Percentiles rank a stretch among this genome's conserved stretches.
phyloP scores from a whole-genome alignment of 1,284 basidiomycete genomes.

The Inonotus obliquus region DNA sequence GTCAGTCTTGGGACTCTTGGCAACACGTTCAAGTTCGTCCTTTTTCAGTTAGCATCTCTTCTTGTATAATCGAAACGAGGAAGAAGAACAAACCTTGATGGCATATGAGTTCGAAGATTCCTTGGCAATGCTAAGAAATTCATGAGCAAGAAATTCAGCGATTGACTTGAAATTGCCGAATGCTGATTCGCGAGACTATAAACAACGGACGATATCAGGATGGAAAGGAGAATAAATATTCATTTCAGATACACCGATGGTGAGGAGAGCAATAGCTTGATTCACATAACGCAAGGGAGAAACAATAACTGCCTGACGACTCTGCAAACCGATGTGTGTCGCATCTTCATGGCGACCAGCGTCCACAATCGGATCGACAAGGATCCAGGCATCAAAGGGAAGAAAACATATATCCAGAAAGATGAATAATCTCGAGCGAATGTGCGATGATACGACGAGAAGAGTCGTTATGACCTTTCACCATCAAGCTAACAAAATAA shows the following conservation, averaged over 20 bases:
- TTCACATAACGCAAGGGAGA: slow-evolving; percentile 98
- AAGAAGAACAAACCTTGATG: slow-evolving; percentile 78
- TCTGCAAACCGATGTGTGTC: slow-evolving; percentile 99
- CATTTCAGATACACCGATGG: slow-evolving; percentile 76
- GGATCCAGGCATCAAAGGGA: slow-evolving; percentile 34
- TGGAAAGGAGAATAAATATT: neutral
- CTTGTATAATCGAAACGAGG: slow-evolving; percentile 4
- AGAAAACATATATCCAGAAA: slow-evolving; percentile 38
- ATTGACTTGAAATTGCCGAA: slow-evolving; percentile 99
- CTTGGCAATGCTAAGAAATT: slow-evolving; percentile 99
- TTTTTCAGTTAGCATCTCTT: slow-evolving; percentile 59
- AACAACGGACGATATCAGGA: slow-evolving; percentile 12
- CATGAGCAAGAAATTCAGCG: slow-evolving; percentile 98
- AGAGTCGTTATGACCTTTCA: slow-evolving; percentile 99
- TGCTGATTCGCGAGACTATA: slow-evolving; percentile 94
- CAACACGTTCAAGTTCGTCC: slow-evolving; percentile 98
- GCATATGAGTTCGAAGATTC: slow-evolving; percentile 99
- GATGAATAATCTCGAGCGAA: slow-evolving; percentile 99
- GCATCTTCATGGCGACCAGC: slow-evolving; percentile 99
- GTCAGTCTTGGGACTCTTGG: slow-evolving; percentile 99
- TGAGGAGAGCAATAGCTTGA: slow-evolving; percentile 94
- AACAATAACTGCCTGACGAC: slow-evolving; percentile 99
- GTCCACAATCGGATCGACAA: slow-evolving; percentile 99
- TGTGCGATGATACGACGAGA: slow-evolving; percentile 99
- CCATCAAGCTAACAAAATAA: slow-evolving; percentile 76